Base-by-base conservation (phyloP, 164 flowering plant genomes). In the Macadamia tetraphylla region DNA sequence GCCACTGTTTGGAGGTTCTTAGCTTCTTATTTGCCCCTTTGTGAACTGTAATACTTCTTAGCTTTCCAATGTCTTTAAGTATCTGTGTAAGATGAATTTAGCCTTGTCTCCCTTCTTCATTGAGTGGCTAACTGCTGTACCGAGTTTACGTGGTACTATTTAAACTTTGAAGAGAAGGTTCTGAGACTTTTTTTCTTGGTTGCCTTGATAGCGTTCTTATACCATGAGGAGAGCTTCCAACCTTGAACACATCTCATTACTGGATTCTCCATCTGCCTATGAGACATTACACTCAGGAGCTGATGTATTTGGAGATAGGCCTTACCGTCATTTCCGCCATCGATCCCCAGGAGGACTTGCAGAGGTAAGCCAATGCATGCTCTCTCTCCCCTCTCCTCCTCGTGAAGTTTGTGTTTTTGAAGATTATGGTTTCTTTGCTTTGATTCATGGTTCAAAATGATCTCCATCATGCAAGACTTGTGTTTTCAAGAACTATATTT, bases 331-430 rank as follows among this genome's bases (percentile, higher is more conserved):
- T 80, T 66, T 76, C 64, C 83, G 89, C 70, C 87, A 86, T 75
- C 87, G 83, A 59, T 82, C 87, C 49, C 88, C 90, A 31, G 98
- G 88, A 62, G 92, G 87, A 23, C 79, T 91, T 64, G 84, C 87
- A 9, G 97, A 93, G 95, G 98, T 92, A 17, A 52, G 79, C 63
- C 7, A 49, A 49, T 17, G 58, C 30, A 46, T 46, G 13, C 51
- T 46, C 9, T 8, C 51, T 46, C 12, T 11, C 13, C 7, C 7
- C 12, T 46, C 12, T 46, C 12, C 7, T 1, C 7, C 12, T 46
- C 12, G 51, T 46, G 51, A 9, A 46, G 9, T 46, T 46, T 46
- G 51, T 8, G 40, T 35, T 35, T 35, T 8, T 3, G 51, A 46
- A 46, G 13, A 46, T 46, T 46, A 46, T 46, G 51, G 3, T 46